phyloP scores from a whole-genome alignment of 2,329 filamentous ascomycete genomes.

The Graphilbum fragrans region DNA sequence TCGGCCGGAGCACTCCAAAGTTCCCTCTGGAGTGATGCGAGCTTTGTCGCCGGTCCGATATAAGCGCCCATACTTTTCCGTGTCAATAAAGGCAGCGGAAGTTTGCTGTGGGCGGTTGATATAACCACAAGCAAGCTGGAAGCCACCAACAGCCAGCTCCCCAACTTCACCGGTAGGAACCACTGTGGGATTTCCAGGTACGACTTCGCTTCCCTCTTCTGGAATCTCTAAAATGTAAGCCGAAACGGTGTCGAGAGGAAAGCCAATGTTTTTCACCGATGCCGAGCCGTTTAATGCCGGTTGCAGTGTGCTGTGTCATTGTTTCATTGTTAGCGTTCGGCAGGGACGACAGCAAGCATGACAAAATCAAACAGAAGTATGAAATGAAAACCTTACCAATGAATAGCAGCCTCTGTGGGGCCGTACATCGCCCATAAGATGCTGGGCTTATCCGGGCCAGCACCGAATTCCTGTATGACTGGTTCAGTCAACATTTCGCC shows the following conservation, averaged over 20 bases:
- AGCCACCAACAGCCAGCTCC: constrained; percentile 71
- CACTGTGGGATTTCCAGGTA: constrained; percentile 18
- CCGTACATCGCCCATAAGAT: constrained; percentile 91
- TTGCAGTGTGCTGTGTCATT: constrained; percentile 51
- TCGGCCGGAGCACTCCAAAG: constrained; percentile 72
- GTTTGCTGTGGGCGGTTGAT: constrained; percentile 73
- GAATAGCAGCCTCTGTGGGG: constrained; percentile 83
- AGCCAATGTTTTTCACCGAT: constrained; percentile 58
- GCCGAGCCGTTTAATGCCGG: constrained; percentile 43
- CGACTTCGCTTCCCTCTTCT: constrained; percentile 10
- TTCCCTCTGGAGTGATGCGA: constrained; percentile 51
- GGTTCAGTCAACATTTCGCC: constrained; percentile 80
- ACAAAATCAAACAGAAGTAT: not conserved
- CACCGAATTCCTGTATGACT: constrained; percentile 71
- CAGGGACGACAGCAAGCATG: not conserved
- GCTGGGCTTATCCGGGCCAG: constrained; percentile 34
- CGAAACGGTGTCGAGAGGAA: constrained; percentile 71
- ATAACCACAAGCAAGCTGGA: constrained; percentile 70
- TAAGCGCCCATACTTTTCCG: constrained; percentile 48
- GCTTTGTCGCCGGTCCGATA: constrained; percentile 85
- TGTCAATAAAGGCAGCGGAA: constrained; percentile 54
- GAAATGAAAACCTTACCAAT: constrained; percentile 38
- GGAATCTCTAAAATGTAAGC: constrained; percentile 53
- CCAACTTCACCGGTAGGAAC: constrained; percentile 57
- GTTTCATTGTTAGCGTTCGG: constrained; percentile 14